phyloP scores from a whole-genome alignment of 2,329 filamentous ascomycete genomes.

The Arthrocladium fulminans region DNA sequence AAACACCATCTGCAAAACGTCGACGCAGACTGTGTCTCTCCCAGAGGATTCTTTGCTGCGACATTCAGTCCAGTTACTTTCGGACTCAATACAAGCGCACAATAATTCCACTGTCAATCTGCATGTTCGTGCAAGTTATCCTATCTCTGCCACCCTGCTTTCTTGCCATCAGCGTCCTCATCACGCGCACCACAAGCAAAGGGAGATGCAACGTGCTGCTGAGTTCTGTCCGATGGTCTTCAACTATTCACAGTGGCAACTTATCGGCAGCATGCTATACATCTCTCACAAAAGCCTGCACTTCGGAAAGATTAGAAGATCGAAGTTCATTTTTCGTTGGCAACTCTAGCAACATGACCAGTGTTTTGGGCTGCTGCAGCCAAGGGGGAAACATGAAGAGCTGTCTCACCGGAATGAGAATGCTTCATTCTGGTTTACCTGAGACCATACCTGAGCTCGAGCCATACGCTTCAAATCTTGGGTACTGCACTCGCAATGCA shows the following conservation, averaged over 20 bases:
- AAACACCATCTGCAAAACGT: no score
- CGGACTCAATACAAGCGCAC: no score
- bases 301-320: slow-evolving; percentile 44
- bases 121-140: no score
- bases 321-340: slow-evolving; percentile 52
- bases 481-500: slow-evolving; percentile 28
- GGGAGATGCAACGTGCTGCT: slow-evolving; percentile 47
- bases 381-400: slow-evolving; percentile 40
- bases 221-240: slow-evolving; percentile 45
- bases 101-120: not conserved
- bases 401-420: slow-evolving; percentile 37
- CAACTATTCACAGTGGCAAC: slow-evolving; percentile 44
- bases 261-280: slow-evolving; percentile 51
- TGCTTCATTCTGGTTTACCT: slow-evolving; percentile 49
- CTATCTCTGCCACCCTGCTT: no score
- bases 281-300: slow-evolving; percentile 46
- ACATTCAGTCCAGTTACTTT: no score
- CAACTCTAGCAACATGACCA: slow-evolving; percentile 52
- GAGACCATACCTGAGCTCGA: slow-evolving; percentile 55
- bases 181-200: slow-evolving; percentile 25
- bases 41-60: no score
- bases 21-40: no score
- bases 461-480: slow-evolving; percentile 16
- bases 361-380: slow-evolving; percentile 51
- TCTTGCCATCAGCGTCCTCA: no score